Percentiles rank a stretch among this genome's conserved stretches.
phyloP scores from a whole-genome alignment of 371 early-diverging fungal species.

The Pancytospora philotis region DNA sequence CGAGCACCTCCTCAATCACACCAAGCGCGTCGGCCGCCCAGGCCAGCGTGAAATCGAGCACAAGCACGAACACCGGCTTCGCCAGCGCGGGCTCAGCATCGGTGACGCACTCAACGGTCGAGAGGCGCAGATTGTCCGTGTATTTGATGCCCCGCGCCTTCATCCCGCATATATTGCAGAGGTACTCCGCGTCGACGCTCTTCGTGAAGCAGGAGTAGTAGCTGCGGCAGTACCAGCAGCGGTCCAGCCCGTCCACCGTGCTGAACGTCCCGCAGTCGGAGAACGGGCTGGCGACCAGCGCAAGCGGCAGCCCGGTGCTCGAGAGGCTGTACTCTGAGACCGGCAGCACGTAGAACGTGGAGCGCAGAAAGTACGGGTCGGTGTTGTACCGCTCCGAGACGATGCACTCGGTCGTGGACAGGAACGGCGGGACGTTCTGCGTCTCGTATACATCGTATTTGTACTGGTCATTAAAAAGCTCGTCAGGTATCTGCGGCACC shows the following conservation, averaged over 20 bases:
- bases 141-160: neutral
- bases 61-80: conserved; percentile 43
- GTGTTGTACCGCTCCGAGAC: conserved; percentile 38
- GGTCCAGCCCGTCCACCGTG: conserved; percentile 12
- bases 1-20: conserved; percentile 7
- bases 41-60: conserved; percentile 18
- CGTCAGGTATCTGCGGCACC: neutral
- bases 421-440: conserved; percentile 26
- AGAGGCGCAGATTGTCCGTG: conserved; percentile 12
- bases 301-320: conserved; percentile 49
- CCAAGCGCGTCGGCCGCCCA: conserved; percentile 1
- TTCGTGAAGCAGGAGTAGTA: conserved; percentile 33
- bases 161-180: conserved; percentile 55
- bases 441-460: conserved; percentile 1
- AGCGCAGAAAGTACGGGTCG: conserved; percentile 38
- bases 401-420: conserved; percentile 43
- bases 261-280: conserved; percentile 29
- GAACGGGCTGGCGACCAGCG: conserved; percentile 52
- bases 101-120: neutral
- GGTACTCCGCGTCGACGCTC: conserved; percentile 18
- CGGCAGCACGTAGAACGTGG: conserved; percentile 57
- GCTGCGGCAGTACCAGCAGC: conserved; percentile 51
- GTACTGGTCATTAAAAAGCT: conserved; percentile 2
- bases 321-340: conserved; percentile 43
- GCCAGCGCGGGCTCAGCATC: neutral